A percentile compares a stretch with the other conserved stretches of the same genome.
Conservation (phyloP, 768 basidiomycete genomes). For the Exsudoporus frostii region DNA sequence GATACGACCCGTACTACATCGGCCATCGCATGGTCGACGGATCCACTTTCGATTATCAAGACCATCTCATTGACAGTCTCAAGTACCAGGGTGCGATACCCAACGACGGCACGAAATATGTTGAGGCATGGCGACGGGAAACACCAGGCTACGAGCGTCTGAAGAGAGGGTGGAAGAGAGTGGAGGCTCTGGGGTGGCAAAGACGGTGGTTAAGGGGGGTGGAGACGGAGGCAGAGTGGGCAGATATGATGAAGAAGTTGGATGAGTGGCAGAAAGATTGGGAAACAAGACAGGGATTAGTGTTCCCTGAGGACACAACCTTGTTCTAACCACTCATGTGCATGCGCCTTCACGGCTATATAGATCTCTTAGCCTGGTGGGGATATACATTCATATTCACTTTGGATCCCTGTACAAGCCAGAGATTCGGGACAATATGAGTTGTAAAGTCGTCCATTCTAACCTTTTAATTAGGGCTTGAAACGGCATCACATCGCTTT, state of each 20-base stretch:
- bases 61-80: constrained; percentile 23
- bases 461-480: too few species aligned
- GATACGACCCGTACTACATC: constrained; percentile 46
- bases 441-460: too few species aligned
- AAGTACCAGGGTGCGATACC: constrained; percentile 33
- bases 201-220: constrained; percentile 47
- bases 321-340: constrained; percentile 1
- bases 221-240: constrained; percentile 51
- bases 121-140: constrained; percentile 48
- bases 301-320: constrained; percentile 3
- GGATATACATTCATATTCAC: too few species aligned
- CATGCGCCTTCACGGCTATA: not conserved
- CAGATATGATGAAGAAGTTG: constrained; percentile 43
- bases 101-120: constrained; percentile 42
- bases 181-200: constrained; percentile 39
- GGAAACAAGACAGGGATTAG: constrained; percentile 35
- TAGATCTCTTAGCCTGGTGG: too few species aligned
- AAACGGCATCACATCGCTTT: too few species aligned
- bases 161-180: constrained; percentile 43
- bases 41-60: constrained; percentile 40
- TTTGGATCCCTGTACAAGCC: too few species aligned
- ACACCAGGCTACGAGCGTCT: constrained; percentile 32
- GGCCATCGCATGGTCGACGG: constrained; percentile 45
- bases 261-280: constrained; percentile 52
- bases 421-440: too few species aligned